Percentiles rank a stretch among this genome's conserved stretches.
Conservation (phyloP, 345 rosid species). For the Camelina hispida region DNA sequence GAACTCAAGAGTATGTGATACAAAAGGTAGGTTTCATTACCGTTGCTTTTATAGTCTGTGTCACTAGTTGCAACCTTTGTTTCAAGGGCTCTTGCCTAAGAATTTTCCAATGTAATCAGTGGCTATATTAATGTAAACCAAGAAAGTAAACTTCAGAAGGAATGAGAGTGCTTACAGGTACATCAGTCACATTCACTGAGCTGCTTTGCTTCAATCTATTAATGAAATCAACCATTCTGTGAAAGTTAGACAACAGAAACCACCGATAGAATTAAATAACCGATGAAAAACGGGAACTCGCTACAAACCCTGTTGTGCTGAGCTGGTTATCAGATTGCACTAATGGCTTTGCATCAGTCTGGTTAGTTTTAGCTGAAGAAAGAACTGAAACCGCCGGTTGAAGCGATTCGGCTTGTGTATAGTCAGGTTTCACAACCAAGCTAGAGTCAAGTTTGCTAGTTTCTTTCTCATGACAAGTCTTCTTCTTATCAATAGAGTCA, state of each 20-base stretch:
- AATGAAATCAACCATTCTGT: constrained; percentile 30
- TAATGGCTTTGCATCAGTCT: constrained; percentile 37
- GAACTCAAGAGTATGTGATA: not conserved
- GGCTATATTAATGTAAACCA: not conserved
- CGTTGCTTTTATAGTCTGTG: constrained; percentile 46
- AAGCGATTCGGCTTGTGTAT: constrained; percentile 25
- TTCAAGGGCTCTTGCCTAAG: constrained; percentile 34
- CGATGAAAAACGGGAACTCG: constrained; percentile 18
- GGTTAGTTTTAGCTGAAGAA: constrained; percentile 41
- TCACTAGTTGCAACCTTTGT: constrained; percentile 44
- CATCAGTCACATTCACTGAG: constrained; percentile 30
- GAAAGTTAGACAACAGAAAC: constrained; percentile 9
- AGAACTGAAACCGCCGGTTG: constrained; percentile 37
- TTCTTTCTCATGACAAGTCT: constrained; percentile 38
- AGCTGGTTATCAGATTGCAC: constrained; percentile 20
- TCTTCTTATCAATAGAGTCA: constrained; percentile 39
- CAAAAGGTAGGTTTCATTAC: constrained; percentile 44
- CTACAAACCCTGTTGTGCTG: constrained; percentile 21
- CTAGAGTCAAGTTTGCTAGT: constrained; percentile 42
- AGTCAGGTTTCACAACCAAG: constrained; percentile 38
- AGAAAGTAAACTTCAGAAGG: not conserved
- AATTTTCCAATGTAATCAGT: not conserved
- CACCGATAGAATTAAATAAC: not conserved
- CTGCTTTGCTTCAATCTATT: constrained; percentile 49
- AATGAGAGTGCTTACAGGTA: constrained; percentile 27